A percentile compares a stretch with the other conserved stretches of the same genome.
Conservation (phyloP, 2,329 filamentous ascomycete genomes). For the Cercospora berteroae region DNA sequence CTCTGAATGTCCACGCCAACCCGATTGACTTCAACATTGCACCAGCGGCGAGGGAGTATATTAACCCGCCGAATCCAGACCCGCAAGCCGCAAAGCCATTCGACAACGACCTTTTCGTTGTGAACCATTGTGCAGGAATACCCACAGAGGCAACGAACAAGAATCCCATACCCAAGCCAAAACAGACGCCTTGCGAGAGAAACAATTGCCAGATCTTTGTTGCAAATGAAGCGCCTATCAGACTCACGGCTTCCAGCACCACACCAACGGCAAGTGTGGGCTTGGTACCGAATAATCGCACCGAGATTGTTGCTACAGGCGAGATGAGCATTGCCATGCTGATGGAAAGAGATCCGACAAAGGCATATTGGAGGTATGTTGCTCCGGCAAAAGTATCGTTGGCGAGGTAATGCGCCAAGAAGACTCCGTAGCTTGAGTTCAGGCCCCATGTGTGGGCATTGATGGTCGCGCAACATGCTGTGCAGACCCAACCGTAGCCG, state of each 20-base stretch:
- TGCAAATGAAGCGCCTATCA: slow-evolving; percentile 70
- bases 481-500: slow-evolving; percentile 61
- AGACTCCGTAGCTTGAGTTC: slow-evolving; percentile 62
- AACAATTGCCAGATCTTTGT: slow-evolving; percentile 71
- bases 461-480: slow-evolving; percentile 45
- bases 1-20: slow-evolving; percentile 65
- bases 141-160: slow-evolving; percentile 68
- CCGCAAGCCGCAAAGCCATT: slow-evolving; percentile 69
- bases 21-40: slow-evolving; percentile 66
- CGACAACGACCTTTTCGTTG: slow-evolving; percentile 63
- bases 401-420: slow-evolving; percentile 71
- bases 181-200: slow-evolving; percentile 70
- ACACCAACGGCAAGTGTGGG: slow-evolving; percentile 64
- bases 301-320: slow-evolving; percentile 63
- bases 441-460: slow-evolving; percentile 50
- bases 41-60: slow-evolving; percentile 66
- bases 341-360: slow-evolving; percentile 70
- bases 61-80: slow-evolving; percentile 69
- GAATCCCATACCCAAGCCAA: slow-evolving; percentile 77
- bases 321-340: slow-evolving; percentile 66
- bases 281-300: slow-evolving; percentile 62
- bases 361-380: slow-evolving; percentile 67
- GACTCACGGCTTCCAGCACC: slow-evolving; percentile 60
- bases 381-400: slow-evolving; percentile 62
- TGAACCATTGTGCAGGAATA: slow-evolving; percentile 73